A percentile compares a stretch with the other conserved stretches of the same genome.
These are phyloP conservation scores for Hippophae gyantsensis DNA, from an alignment of 306 rosid species.

Conservation along the genomic window DNA sequence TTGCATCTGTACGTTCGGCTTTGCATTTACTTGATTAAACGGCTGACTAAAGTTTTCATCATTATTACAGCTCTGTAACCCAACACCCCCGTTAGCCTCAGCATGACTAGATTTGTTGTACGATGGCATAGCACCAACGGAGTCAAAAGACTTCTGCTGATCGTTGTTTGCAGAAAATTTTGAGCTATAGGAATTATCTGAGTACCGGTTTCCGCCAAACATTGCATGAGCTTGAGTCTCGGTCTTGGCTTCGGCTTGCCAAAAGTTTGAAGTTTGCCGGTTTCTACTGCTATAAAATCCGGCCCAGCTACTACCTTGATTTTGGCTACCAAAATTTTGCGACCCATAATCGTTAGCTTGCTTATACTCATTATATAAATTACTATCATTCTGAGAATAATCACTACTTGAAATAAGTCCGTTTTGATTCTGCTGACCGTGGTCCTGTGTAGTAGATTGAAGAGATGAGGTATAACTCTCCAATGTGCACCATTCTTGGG, in stretches of 20 bases:
- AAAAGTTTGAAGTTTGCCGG: slow-evolving; percentile 36
- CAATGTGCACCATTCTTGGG: slow-evolving; percentile 60
- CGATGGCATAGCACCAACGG: slow-evolving; percentile 41
- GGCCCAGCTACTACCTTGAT: slow-evolving; percentile 40
- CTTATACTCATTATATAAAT: slow-evolving; percentile 26
- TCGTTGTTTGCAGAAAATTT: slow-evolving; percentile 23
- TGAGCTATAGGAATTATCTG: slow-evolving; percentile 37
- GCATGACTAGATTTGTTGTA: slow-evolving; percentile 30
- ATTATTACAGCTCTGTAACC: slow-evolving; percentile 27
- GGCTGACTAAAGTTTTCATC: slow-evolving; percentile 39
- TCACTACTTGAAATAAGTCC: slow-evolving; percentile 30
- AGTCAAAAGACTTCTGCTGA: slow-evolving; percentile 34
- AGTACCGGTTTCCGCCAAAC: slow-evolving; percentile 38
- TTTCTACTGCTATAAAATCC: slow-evolving; percentile 27
- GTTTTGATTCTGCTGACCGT: slow-evolving; percentile 38
- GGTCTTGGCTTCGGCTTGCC: slow-evolving; percentile 26
- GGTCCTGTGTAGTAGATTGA: slow-evolving; percentile 32
- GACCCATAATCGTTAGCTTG: slow-evolving; percentile 34
- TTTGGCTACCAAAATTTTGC: slow-evolving; percentile 31
- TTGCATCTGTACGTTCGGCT: slow-evolving; percentile 29
- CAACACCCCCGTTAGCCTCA: slow-evolving; percentile 41
- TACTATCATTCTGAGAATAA: slow-evolving; percentile 20
- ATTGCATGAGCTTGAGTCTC: slow-evolving; percentile 21
- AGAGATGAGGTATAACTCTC: slow-evolving; percentile 47
- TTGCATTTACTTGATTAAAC: slow-evolving; percentile 35